Conservation (phyloP, 2,329 filamentous ascomycete genomes). For the Periconia macrospinosa region DNA sequence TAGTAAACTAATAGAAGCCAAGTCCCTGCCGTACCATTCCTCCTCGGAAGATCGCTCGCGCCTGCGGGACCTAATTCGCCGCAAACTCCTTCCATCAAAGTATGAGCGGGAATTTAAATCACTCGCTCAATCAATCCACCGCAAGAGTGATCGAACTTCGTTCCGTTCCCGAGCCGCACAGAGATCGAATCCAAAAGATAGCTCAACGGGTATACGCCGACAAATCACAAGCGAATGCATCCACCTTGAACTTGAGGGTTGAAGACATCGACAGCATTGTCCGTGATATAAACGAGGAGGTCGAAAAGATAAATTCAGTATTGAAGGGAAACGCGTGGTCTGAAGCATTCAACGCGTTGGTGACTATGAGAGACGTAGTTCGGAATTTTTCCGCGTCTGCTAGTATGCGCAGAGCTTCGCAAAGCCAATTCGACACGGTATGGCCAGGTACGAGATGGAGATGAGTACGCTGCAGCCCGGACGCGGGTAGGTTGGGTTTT, state of each 20-base stretch:
- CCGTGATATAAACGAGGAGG: constrained; percentile 10
- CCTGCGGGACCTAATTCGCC: background rate
- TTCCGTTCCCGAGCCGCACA: constrained; percentile 9
- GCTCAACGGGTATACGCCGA: constrained; percentile 9
- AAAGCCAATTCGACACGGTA: constrained; percentile 10
- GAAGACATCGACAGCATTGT: constrained; percentile 8
- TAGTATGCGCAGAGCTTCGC: constrained; percentile 9
- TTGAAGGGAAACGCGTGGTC: constrained; percentile 9
- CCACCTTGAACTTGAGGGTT: constrained; percentile 4
- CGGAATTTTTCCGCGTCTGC: constrained; percentile 11
- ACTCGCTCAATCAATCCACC: background rate
- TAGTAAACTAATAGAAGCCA: background rate
- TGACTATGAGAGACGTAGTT: constrained; percentile 11
- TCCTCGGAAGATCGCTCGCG: background rate
- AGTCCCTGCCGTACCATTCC: background rate
- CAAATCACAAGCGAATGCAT: background rate
- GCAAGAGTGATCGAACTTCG: constrained; percentile 7
- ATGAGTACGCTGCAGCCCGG: background rate
- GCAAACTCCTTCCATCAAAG: background rate
- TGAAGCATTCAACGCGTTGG: constrained; percentile 10
- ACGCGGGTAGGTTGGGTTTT: background rate
- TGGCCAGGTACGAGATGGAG: constrained; percentile 13
- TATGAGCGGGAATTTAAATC: constrained; percentile 4
- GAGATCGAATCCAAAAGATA: constrained; percentile 6
- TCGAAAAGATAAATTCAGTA: constrained; percentile 8